Evolutionary conservation across 352 stramenopile genomes (phyloP), one percentile per base, ranked within the genome.

Genomic region (Pythium utonaiense): DNA sequence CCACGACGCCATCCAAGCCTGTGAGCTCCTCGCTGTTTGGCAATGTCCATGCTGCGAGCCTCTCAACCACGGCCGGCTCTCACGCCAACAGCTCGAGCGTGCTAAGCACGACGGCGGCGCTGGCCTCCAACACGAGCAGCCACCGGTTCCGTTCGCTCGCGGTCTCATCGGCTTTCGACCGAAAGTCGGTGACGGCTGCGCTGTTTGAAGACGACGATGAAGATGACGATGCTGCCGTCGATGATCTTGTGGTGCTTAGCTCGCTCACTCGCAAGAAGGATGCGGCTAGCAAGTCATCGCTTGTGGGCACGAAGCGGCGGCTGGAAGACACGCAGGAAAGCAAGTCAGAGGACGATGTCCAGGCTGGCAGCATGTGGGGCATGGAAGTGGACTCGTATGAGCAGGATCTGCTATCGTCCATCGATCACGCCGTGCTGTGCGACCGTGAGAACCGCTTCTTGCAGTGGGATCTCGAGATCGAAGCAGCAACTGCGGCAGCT

Each of bases 401-500:
- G 67, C 79, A 87, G 41, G 79, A 89, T 34, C 56, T 91, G 49
- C 72, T 91, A 6, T 78, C 76, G 12, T 89, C 78, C 3, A 93
- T 93, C 54, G 83, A 93, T 53, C 83, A 91, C 52, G 76, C 79
- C 14, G 81, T 89, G 44, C 67, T 93, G 30, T 93, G 83, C 47
- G 83, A 93, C 60, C 82, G 82, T 22, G 80, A 91, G 61, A 93
- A 93, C 60, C 79, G 83, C 2, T 93, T 93, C 53, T 54, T 90
- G 50, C 77, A 88, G 56, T 89, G 80, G 79, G 80, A 88, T 50
- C 40, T 89, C 7, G 77, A 91, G 57, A 78, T 82, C 28, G 80
- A 80, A 51, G 69, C 68, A 0, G 62, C 62, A 6, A 69, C 62
- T 13, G 57, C 57, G 10, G 62, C 73, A 62, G 56, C 64, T 30